These are phyloP conservation scores for Aureobasidium subglaciale DNA, from an alignment of 2,329 filamentous ascomycete genomes.

Conservation along the genomic window DNA sequence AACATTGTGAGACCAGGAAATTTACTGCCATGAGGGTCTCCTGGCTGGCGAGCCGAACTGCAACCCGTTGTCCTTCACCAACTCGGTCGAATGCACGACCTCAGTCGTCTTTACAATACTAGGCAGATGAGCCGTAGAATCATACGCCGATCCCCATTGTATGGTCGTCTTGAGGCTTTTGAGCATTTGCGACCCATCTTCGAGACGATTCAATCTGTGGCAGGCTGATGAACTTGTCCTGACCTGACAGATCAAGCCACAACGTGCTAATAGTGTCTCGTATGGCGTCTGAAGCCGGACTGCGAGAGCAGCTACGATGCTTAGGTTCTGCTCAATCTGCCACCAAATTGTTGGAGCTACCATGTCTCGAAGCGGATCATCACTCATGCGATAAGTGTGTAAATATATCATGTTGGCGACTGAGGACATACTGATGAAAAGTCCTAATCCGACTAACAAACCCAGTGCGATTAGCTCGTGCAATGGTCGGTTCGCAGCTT, in stretches of 20 bases:
- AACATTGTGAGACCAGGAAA: not conserved
- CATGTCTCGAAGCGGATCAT: slow-evolving; percentile 1
- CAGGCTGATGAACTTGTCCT: not conserved
- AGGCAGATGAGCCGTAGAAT: not conserved
- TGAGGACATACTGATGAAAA: not conserved
- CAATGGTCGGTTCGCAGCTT: not conserved
- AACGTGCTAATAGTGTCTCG: not conserved
- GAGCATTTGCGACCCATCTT: not conserved
- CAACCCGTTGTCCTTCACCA: not conserved
- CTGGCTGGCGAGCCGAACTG: not conserved
- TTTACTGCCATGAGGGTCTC: slow-evolving; percentile 4
- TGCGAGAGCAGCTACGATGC: not conserved
- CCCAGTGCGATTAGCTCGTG: not conserved
- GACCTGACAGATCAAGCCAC: not conserved
- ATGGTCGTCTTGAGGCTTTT: not conserved
- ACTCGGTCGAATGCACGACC: slow-evolving; percentile 7
- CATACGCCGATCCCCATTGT: not conserved
- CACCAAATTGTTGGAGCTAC: slow-evolving; percentile 1
- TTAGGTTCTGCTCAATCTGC: slow-evolving; percentile 11
- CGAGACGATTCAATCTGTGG: not conserved
- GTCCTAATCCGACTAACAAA: not conserved
- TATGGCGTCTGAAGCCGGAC: not conserved
- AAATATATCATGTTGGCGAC: slow-evolving; percentile 9
- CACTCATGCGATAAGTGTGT: not conserved
- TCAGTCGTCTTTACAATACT: slow-evolving; percentile 8